Evolutionary conservation across 345 rosid species (phyloP), one percentile per base, ranked within the genome.

Genomic region (Gossypium rotundifolium): DNA sequence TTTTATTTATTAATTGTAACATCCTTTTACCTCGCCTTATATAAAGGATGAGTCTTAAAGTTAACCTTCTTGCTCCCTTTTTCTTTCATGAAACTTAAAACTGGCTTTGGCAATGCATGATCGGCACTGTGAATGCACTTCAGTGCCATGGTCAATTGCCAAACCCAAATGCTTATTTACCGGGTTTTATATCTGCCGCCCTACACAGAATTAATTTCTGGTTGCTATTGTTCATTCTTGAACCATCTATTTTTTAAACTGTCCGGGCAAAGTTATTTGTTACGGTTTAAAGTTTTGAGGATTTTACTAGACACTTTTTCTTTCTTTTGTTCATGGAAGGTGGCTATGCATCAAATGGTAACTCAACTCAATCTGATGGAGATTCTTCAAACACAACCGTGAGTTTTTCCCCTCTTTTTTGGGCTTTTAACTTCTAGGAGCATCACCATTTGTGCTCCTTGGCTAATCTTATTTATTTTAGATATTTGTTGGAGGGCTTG

Each of bases 401-500:
- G 89, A 86, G 85, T 82, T 76, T 71, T 77, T 53, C 74, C 65
- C 25, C 25, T 72, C 17, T 63, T 60, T 11, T 25, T 60, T 11
- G 3, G 13, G n/a, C 17, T 25, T 46, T 25, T 25, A 25, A 25
- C 65, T 76, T 49, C 52, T 67, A 54, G 74, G 79, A 59, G 48
- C 44, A 68, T 8, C 57, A 58, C 40, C 33, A 45, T 59, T 46
- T 49, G 65, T 63, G n/a, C 33, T 33, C 40, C 23, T 77, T 79
- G 20, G 60, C 76, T 80, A 42, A 83, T 76, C 71, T 46, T 42
- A 81, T 78, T 61, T 69, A 33, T 72, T 79, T 69, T 85, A 95
- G 99, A 93, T 95, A 82, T 95, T 95, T 86, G 97, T 95, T 75
- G 99, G 98, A 74, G 94, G 97, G 66, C 97, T 95, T 78, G 97